A percentile compares a stretch with the other conserved stretches of the same genome.
phyloP scores from a whole-genome alignment of 306 rosid genomes.

The Neltuma alba region DNA sequence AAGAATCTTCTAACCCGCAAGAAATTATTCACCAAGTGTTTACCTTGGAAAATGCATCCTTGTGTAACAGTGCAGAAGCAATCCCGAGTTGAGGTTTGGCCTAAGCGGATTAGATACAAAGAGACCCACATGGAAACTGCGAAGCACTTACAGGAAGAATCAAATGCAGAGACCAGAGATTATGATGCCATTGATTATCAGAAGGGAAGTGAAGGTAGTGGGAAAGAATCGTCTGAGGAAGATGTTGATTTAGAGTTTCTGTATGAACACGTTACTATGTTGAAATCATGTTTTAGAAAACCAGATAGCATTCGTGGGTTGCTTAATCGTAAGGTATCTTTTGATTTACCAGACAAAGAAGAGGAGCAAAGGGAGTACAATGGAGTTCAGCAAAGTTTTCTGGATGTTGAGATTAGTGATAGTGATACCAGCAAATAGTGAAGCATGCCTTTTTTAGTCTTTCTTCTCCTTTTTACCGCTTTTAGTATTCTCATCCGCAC shows the following conservation, averaged over 20 bases:
- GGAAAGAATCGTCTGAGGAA: slow-evolving; percentile 1
- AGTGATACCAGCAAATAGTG: background rate
- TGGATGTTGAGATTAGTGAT: slow-evolving; percentile 8
- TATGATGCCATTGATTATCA: slow-evolving; percentile 7
- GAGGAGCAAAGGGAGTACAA: slow-evolving; percentile 4
- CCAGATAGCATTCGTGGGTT: slow-evolving; percentile 44
- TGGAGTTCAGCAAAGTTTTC: slow-evolving; percentile 15
- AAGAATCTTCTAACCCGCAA: slow-evolving; percentile 32
- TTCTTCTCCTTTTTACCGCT: background rate
- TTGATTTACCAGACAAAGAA: slow-evolving; percentile 28
- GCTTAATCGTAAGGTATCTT: slow-evolving; percentile 45
- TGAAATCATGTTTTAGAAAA: slow-evolving; percentile 60
- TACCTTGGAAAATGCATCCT: slow-evolving; percentile 2
- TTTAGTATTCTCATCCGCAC: background rate
- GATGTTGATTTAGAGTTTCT: slow-evolving; percentile 8
- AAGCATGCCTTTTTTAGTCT: background rate
- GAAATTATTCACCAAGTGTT: background rate
- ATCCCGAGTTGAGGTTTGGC: background rate
- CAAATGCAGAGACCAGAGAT: slow-evolving; percentile 21
- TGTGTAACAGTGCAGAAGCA: background rate
- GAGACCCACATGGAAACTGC: background rate
- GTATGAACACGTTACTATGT: slow-evolving; percentile 1
- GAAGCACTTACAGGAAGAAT: slow-evolving; percentile 4
- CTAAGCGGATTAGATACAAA: slow-evolving; percentile 11
- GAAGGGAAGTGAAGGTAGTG: background rate